Evolutionary conservation across 495 filamentous ascomycete genomes (phyloP).

Genomic region (Aspergillus bertholletiae): DNA sequence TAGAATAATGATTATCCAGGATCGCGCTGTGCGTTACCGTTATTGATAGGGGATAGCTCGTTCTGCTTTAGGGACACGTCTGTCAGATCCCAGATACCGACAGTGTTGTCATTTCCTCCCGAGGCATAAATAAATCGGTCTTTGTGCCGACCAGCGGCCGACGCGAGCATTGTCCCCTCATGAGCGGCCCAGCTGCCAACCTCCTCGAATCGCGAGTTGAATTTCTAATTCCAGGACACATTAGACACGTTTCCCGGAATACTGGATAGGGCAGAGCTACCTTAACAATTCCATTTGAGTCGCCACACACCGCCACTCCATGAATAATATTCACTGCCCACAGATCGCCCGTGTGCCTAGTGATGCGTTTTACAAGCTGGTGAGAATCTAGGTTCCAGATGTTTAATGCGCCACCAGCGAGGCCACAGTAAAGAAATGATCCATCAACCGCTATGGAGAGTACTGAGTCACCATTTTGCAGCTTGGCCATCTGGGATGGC

Average conservation of each 20-base stretch:
- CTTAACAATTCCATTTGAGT: slow-evolving; percentile 73
- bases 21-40: slow-evolving; percentile 37
- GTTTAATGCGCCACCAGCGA: slow-evolving; percentile 85
- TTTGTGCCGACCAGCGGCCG: slow-evolving; percentile 63
- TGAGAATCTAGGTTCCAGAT: slow-evolving; percentile 96
- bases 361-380: slow-evolving; percentile 82
- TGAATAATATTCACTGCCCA: slow-evolving; percentile 81
- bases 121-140: slow-evolving; percentile 79
- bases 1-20: not conserved
- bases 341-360: slow-evolving; percentile 75
- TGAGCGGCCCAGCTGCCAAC: slow-evolving; percentile 82
- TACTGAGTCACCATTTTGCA: slow-evolving; percentile 82
- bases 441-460: slow-evolving; percentile 81
- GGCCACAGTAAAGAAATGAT: slow-evolving; percentile 84
- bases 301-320: slow-evolving; percentile 79
- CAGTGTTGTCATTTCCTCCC: slow-evolving; percentile 87
- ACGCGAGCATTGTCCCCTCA: slow-evolving; percentile 81
- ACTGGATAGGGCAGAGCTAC: slow-evolving; percentile 38
- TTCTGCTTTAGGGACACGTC: slow-evolving; percentile 45
- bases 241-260: not conserved
- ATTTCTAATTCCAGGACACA: slow-evolving; percentile 50
- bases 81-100: slow-evolving; percentile 83
- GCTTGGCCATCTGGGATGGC: slow-evolving; percentile 53
- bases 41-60: slow-evolving; percentile 52
- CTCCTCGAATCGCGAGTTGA: slow-evolving; percentile 85